Evolutionary conservation across 176 grass and related monocot species (phyloP).

Genomic region (Eleusine coracana): DNA sequence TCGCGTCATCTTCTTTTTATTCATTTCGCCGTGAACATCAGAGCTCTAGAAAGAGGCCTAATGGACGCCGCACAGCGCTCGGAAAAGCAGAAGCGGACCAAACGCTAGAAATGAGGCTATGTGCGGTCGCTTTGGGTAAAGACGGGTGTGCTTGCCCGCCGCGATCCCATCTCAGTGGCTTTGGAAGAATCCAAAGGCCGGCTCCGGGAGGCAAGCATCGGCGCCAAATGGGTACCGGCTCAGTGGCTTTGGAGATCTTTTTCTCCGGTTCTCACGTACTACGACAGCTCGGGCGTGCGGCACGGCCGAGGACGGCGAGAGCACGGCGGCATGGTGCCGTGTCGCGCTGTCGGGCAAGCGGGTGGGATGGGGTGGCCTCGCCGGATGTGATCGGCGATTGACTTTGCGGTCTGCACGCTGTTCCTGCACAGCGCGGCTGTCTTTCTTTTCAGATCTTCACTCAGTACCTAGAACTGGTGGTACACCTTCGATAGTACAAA

Average conservation of each 20-base stretch:
- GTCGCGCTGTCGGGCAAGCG: constrained; percentile 23
- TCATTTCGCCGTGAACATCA: not conserved
- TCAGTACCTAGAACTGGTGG: not conserved
- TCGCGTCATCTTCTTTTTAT: not conserved
- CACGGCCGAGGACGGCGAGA: not conserved
- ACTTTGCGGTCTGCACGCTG: not conserved
- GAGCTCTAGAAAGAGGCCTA: constrained; percentile 43
- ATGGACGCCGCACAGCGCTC: not conserved
- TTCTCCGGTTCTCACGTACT: not conserved
- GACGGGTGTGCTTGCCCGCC: constrained; percentile 1
- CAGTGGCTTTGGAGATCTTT: not conserved
- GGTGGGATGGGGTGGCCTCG: not conserved
- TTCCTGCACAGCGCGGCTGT: not conserved
- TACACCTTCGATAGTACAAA: not conserved
- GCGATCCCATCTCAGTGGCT: constrained; percentile 41
- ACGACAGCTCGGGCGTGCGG: not conserved
- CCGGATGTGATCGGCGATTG: not conserved
- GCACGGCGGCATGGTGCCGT: constrained; percentile 28
- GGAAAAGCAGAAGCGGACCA: constrained; percentile 11
- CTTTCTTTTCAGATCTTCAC: not conserved
- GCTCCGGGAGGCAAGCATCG: constrained; percentile 21
- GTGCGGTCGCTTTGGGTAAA: constrained; percentile 35
- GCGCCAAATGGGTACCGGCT: constrained; percentile 26
- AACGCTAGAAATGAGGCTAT: constrained; percentile 36
- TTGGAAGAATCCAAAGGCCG: constrained; percentile 57